Conservation (phyloP, 768 basidiomycete genomes). For the Auriscalpium orientale region DNA sequence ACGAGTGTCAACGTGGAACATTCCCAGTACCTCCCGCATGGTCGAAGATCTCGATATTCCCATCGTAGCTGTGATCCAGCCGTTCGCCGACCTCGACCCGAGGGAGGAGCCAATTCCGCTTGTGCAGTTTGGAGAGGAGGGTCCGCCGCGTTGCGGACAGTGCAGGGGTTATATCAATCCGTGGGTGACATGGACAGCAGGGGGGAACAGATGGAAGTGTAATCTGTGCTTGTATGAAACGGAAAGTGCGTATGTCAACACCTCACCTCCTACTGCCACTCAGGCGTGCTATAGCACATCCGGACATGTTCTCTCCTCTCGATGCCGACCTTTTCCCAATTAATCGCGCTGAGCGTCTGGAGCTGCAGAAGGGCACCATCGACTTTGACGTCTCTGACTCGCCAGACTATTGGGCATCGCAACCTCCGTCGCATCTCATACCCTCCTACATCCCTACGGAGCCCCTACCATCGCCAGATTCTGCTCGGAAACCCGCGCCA, state of each 20-base stretch:
- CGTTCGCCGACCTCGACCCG: slow-evolving; percentile 76
- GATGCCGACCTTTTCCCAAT: slow-evolving; percentile 70
- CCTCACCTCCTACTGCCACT: not conserved
- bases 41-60: slow-evolving; percentile 80
- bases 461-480: slow-evolving; percentile 31
- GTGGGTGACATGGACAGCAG: slow-evolving; percentile 81
- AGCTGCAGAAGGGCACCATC: slow-evolving; percentile 84
- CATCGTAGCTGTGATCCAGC: slow-evolving; percentile 78
- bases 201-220: slow-evolving; percentile 84
- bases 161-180: slow-evolving; percentile 93
- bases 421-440: slow-evolving; percentile 47
- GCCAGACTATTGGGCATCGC: slow-evolving; percentile 78
- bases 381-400: slow-evolving; percentile 70
- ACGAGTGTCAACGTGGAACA: slow-evolving; percentile 82
- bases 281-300: not conserved
- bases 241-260: slow-evolving; percentile 50
- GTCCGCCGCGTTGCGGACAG: slow-evolving; percentile 76
- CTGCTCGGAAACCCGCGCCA: slow-evolving; percentile 48
- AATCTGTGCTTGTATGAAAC: slow-evolving; percentile 83
- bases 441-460: slow-evolving; percentile 47
- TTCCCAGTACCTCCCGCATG: slow-evolving; percentile 75
- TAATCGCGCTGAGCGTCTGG: slow-evolving; percentile 76
- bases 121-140: slow-evolving; percentile 60
- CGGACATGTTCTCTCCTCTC: slow-evolving; percentile 48
- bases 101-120: slow-evolving; percentile 76